Conservation (phyloP, 495 filamentous ascomycete genomes). For the Parachaetomium inaequale region DNA sequence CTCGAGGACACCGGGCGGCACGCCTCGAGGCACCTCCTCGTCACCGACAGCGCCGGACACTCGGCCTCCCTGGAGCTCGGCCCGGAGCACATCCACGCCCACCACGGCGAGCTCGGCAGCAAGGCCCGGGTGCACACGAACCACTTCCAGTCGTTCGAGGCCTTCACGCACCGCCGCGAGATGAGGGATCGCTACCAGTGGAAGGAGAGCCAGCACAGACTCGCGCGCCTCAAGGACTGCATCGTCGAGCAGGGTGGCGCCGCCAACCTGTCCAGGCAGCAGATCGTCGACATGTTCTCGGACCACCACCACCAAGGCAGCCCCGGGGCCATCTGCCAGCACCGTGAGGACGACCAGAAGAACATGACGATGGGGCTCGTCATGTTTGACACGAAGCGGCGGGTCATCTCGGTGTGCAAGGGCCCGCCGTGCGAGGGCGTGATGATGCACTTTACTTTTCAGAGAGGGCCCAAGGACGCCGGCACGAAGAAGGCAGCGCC, state of each 20-base stretch:
- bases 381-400: background rate
- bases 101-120: background rate
- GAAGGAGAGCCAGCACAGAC: background rate
- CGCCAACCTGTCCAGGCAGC: background rate
- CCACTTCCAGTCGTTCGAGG: conserved; percentile 7
- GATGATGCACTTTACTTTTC: background rate
- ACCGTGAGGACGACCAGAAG: background rate
- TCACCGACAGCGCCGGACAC: background rate
- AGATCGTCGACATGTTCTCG: background rate
- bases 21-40: background rate
- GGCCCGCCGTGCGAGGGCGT: conserved; percentile 1
- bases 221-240: background rate
- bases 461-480: too few species aligned
- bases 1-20: background rate
- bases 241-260: background rate
- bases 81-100: background rate
- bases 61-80: background rate
- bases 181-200: background rate
- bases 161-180: background rate
- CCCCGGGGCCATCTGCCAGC: background rate
- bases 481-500: background rate
- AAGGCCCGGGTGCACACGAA: background rate
- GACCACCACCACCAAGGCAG: conserved; percentile 2
- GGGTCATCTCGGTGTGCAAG: conserved; percentile 5
- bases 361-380: conserved; percentile 3